These are phyloP conservation scores for Bromus sterilis DNA, from an alignment of 176 grass and related monocot genomes.

Conservation along the genomic window DNA sequence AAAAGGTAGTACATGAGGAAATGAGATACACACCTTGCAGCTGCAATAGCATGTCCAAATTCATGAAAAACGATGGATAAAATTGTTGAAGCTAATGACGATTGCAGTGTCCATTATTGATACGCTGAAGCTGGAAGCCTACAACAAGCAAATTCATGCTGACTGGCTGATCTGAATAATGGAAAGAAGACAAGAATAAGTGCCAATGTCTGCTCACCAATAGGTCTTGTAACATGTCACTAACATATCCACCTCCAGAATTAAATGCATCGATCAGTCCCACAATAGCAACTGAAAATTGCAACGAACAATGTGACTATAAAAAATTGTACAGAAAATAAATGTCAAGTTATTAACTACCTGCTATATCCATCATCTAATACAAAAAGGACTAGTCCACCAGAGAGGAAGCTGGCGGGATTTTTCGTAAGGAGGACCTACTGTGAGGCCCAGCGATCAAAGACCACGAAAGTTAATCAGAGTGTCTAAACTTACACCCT, in stretches of 20 bases:
- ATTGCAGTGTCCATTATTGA: slow-evolving; percentile 40
- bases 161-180: background rate
- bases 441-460: too few species aligned
- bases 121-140: slow-evolving; percentile 42
- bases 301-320: background rate
- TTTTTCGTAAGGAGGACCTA: too few species aligned
- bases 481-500: too few species aligned
- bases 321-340: background rate
- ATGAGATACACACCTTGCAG: slow-evolving; percentile 55
- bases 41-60: slow-evolving; percentile 70
- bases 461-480: too few species aligned
- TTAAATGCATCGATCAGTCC: slow-evolving; percentile 25
- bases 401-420: too few species aligned
- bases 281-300: slow-evolving; percentile 58
- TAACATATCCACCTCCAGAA: slow-evolving; percentile 24
- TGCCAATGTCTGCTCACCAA: slow-evolving; percentile 32
- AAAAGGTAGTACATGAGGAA: background rate
- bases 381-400: too few species aligned
- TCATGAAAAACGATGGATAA: slow-evolving; percentile 70
- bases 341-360: background rate
- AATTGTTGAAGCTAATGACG: slow-evolving; percentile 57
- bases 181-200: background rate
- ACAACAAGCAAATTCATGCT: slow-evolving; percentile 3
- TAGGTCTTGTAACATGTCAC: slow-evolving; percentile 30
- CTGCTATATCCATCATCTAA: too few species aligned